A percentile compares a stretch with the other conserved stretches of the same genome.
These are phyloP conservation scores for Silene coronaria DNA, from an alignment of 179 eudicot species.

Conservation along the genomic window DNA sequence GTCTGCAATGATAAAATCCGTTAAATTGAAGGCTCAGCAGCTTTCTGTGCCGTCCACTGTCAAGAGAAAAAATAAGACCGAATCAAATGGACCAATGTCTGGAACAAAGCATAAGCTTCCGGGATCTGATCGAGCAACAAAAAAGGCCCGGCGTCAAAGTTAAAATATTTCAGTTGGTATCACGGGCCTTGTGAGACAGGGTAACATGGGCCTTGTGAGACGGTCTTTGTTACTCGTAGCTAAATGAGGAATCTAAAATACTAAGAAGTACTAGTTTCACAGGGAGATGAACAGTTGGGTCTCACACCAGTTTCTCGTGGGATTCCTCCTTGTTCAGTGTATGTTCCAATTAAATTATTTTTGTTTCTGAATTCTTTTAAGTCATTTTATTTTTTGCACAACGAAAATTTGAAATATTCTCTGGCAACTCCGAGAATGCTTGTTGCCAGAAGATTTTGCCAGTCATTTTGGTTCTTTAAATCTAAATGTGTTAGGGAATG, in stretches of 20 bases:
- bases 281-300: too few species aligned
- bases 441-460: not conserved
- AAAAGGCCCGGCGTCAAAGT: constrained; percentile 1
- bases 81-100: constrained; percentile 12
- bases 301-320: too few species aligned
- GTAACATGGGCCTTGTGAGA: too few species aligned
- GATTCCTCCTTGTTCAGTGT: not conserved
- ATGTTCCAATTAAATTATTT: not conserved
- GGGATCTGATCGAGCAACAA: constrained; percentile 1
- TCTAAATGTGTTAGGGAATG: not conserved
- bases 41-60: constrained; percentile 27
- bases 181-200: too few species aligned
- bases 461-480: not conserved
- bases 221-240: too few species aligned
- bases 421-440: not conserved
- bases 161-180: not conserved
- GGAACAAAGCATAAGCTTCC: constrained; percentile 31
- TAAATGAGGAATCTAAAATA: too few species aligned
- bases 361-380: not conserved
- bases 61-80: constrained; percentile 20
- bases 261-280: too few species aligned
- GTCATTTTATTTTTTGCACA: not conserved
- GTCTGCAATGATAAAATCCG: constrained; percentile 57
- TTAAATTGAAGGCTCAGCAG: constrained; percentile 77
- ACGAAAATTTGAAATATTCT: not conserved